These are phyloP conservation scores for Rutstroemia sp. DNA, from an alignment of 2,329 filamentous ascomycete species.

Conservation along the genomic window DNA sequence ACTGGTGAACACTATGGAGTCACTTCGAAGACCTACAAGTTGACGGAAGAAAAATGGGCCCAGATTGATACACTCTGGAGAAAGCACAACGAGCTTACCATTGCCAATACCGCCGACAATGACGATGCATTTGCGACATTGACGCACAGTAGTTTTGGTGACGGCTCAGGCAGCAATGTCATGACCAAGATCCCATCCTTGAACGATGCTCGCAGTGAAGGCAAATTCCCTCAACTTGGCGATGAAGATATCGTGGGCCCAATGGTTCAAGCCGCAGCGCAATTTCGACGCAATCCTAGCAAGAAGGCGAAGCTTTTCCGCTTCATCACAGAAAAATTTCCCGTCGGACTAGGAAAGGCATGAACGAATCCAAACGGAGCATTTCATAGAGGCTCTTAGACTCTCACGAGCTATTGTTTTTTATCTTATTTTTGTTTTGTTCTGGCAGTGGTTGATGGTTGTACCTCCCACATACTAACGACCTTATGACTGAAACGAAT, in stretches of 20 bases:
- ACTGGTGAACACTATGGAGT: constrained; percentile 86
- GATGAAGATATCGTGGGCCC: constrained; percentile 92
- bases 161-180: constrained; percentile 36
- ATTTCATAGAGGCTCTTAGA: constrained; percentile 7
- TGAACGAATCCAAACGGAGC: constrained; percentile 4
- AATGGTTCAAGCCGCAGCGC: constrained; percentile 46
- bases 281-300: constrained; percentile 25
- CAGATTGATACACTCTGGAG: constrained; percentile 72
- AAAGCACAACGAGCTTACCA: constrained; percentile 57
- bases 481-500: constrained; percentile 10
- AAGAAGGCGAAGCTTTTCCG: constrained; percentile 29
- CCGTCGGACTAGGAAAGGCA: constrained; percentile 23
- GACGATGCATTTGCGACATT: constrained; percentile 37
- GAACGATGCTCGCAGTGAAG: constrained; percentile 56
- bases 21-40: constrained; percentile 79
- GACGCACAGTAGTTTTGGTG: constrained; percentile 38
- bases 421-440: constrained; percentile 11
- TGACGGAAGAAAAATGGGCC: constrained; percentile 86
- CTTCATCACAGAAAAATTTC: constrained; percentile 30
- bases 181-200: constrained; percentile 62
- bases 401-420: constrained; percentile 5
- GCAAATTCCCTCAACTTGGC: constrained; percentile 82
- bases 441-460: constrained; percentile 4
- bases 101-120: constrained; percentile 40
- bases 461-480: constrained; percentile 7